Conservation (phyloP, 1,284 basidiomycete genomes). For the Cutaneotrichosporon sp. region DNA sequence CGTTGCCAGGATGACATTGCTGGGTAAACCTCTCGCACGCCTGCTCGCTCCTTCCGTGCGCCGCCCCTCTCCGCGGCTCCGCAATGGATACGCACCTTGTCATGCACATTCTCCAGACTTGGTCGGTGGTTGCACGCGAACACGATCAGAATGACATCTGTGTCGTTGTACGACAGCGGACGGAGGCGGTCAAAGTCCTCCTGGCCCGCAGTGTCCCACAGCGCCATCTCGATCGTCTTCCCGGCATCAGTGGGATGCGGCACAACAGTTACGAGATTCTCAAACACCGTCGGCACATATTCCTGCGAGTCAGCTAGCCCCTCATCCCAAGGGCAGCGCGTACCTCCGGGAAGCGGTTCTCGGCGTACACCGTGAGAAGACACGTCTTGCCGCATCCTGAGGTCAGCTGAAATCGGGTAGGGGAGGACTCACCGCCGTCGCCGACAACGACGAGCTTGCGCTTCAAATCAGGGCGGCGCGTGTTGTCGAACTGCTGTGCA, state of each 20-base stretch:
- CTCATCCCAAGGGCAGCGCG: too few species aligned
- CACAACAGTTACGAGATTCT: slow-evolving; percentile 91
- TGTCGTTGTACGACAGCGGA: slow-evolving; percentile 92
- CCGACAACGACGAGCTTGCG: slow-evolving; percentile 82
- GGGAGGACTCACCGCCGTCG: slow-evolving; percentile 39
- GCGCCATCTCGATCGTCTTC: slow-evolving; percentile 84
- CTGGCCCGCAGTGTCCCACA: slow-evolving; percentile 98
- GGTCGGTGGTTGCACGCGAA: slow-evolving; percentile 97
- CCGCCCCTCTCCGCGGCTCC: too few species aligned
- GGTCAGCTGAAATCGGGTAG: neutral
- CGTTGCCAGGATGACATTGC: too few species aligned
- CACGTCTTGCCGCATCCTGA: slow-evolving; percentile 59
- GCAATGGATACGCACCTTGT: slow-evolving; percentile 57
- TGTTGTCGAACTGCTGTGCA: slow-evolving; percentile 4
- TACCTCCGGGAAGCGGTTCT: slow-evolving; percentile 96
- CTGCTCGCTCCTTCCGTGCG: too few species aligned
- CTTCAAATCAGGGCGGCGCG: slow-evolving; percentile 66
- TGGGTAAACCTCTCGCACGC: too few species aligned
- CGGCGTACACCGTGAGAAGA: slow-evolving; percentile 63
- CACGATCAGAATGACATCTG: slow-evolving; percentile 92
- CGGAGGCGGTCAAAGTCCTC: slow-evolving; percentile 95
- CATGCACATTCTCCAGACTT: slow-evolving; percentile 87
- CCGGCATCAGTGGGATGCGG: slow-evolving; percentile 63
- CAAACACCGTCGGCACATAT: slow-evolving; percentile 97
- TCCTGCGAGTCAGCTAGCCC: slow-evolving; percentile 55